Evolutionary conservation across 75 land plant genomes (phyloP).

Genomic region (Cryptomeria japonica): DNA sequence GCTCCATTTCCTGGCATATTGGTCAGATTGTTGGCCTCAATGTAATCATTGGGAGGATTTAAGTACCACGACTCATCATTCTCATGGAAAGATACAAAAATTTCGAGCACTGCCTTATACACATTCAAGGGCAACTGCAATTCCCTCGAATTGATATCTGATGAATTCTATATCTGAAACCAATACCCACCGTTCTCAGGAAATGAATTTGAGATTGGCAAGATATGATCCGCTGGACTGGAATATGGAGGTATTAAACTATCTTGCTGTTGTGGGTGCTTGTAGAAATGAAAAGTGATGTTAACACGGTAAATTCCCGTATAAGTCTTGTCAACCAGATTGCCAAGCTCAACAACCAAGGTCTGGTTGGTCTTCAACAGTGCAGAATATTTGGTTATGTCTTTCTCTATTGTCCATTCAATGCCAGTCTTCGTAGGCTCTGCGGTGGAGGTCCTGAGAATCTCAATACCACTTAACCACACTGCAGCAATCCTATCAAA

Average conservation of each 20-base stretch:
- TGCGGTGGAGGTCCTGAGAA: slow-evolving; percentile 88
- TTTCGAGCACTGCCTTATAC: slow-evolving; percentile 80
- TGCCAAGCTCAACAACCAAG: slow-evolving; percentile 69
- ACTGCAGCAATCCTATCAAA: slow-evolving; percentile 91
- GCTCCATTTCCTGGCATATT: slow-evolving; percentile 78
- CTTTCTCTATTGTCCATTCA: slow-evolving; percentile 82
- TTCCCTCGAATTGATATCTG: slow-evolving; percentile 34
- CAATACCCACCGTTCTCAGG: slow-evolving; percentile 81
- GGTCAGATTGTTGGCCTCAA: slow-evolving; percentile 70
- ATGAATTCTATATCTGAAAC: slow-evolving; percentile 61
- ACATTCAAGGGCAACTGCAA: slow-evolving; percentile 60
- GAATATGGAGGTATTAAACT: background rate
- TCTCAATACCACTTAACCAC: slow-evolving; percentile 93
- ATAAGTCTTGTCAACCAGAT: slow-evolving; percentile 82
- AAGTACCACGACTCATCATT: slow-evolving; percentile 91
- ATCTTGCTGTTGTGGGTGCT: background rate
- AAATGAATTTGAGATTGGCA: slow-evolving; percentile 60
- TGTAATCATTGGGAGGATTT: slow-evolving; percentile 76
- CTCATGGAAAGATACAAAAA: slow-evolving; percentile 76
- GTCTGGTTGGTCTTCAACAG: slow-evolving; percentile 45
- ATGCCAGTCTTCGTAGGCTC: slow-evolving; percentile 77
- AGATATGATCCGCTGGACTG: slow-evolving; percentile 32
- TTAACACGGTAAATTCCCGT: slow-evolving; percentile 88
- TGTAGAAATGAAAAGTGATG: slow-evolving; percentile 64
- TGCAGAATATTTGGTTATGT: slow-evolving; percentile 71